Evolutionary conservation across 2,329 filamentous ascomycete genomes (phyloP).

Genomic region (Exophiala spinifera): DNA sequence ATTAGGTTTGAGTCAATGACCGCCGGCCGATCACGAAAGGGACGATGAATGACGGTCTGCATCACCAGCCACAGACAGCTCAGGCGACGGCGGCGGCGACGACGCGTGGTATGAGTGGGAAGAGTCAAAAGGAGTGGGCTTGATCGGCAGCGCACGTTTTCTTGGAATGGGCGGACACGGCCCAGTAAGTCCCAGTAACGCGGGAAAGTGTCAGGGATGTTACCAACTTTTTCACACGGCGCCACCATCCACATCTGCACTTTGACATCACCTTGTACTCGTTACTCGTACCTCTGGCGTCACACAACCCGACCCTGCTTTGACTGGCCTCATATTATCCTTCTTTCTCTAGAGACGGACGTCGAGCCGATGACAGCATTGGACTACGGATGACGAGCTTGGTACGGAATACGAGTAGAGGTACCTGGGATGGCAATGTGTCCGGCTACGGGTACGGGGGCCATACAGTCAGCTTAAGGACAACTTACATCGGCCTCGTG

Average conservation of each 20-base stretch:
- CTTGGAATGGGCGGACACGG: not conserved
- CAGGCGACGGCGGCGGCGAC: not conserved
- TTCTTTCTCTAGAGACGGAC: no score
- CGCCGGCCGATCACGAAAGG: not conserved
- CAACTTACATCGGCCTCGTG: no score
- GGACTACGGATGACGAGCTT: no score
- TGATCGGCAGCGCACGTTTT: slow-evolving; percentile 8
- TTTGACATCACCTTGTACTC: slow-evolving; percentile 11
- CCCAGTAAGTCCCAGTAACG: not conserved
- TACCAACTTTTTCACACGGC: slow-evolving; percentile 6
- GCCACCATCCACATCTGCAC: not conserved
- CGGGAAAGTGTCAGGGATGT: slow-evolving; percentile 6
- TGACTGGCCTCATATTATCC: not conserved
- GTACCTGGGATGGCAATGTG: no score
- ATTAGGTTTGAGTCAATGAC: not conserved
- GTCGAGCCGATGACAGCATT: no score
- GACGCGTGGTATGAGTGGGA: not conserved
- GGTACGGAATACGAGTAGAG: no score
- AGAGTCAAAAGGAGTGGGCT: not conserved
- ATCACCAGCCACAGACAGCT: slow-evolving; percentile 6
- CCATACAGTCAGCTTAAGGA: no score
- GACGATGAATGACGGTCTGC: not conserved
- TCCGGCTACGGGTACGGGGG: no score
- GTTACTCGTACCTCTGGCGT: not conserved
- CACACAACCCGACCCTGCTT: not conserved